phyloP scores from a whole-genome alignment of 2,329 filamentous ascomycete genomes.

The Chaetothyriales sp. region DNA sequence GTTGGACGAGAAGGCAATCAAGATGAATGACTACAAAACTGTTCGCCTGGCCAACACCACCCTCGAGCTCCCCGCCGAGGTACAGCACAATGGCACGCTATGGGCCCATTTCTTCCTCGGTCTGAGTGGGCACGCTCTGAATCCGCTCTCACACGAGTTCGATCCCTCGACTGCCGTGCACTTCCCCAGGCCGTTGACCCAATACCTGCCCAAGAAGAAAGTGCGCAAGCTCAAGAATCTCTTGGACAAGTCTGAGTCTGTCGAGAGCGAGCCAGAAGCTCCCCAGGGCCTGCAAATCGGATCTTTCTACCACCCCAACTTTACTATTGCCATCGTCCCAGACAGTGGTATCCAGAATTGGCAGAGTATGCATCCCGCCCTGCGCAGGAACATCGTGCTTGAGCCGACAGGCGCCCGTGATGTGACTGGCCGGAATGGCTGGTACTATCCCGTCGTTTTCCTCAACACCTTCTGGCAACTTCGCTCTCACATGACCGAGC shows the following conservation, averaged over 20 bases:
- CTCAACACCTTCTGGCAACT: slow-evolving; percentile 97
- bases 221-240: slow-evolving; percentile 74
- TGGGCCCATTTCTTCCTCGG: slow-evolving; percentile 90
- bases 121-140: slow-evolving; percentile 57
- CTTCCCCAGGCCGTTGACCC: slow-evolving; percentile 71
- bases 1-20: slow-evolving; percentile 65
- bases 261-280: slow-evolving; percentile 34
- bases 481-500: slow-evolving; percentile 70
- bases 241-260: slow-evolving; percentile 36
- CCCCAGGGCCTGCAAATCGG: slow-evolving; percentile 53
- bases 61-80: slow-evolving; percentile 60
- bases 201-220: slow-evolving; percentile 86
- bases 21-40: slow-evolving; percentile 63
- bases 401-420: slow-evolving; percentile 73
- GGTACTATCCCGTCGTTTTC: slow-evolving; percentile 85
- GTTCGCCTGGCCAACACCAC: slow-evolving; percentile 60
- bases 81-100: slow-evolving; percentile 83
- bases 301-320: slow-evolving; percentile 90
- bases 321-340: slow-evolving; percentile 75
- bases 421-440: slow-evolving; percentile 68
- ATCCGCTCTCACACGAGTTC: slow-evolving; percentile 58
- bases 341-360: slow-evolving; percentile 58
- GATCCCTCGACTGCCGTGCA: slow-evolving; percentile 64
- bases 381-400: slow-evolving; percentile 62
- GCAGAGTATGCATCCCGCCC: slow-evolving; percentile 52